Conservation (phyloP, 129 eudicot species). For the Tagetes patula region DNA sequence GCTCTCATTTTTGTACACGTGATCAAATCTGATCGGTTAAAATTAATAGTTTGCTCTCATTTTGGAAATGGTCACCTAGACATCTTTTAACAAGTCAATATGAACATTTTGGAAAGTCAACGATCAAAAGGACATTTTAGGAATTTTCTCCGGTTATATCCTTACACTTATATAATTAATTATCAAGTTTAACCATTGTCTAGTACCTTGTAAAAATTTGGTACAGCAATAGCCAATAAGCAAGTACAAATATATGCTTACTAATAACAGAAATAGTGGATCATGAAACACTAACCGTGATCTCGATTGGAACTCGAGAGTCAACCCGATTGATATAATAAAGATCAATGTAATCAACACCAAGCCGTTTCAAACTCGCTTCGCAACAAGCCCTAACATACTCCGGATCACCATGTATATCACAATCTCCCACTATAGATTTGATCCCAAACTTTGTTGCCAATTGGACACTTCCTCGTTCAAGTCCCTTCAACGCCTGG, state of each 20-base stretch:
- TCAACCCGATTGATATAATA: conserved; percentile 42
- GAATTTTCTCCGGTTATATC: too few species aligned
- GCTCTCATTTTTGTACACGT: too few species aligned
- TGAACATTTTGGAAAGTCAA: too few species aligned
- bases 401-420: conserved; percentile 40
- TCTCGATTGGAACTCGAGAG: conserved; percentile 43
- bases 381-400: conserved; percentile 44
- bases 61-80: too few species aligned
- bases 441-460: conserved; percentile 41
- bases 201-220: too few species aligned
- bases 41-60: too few species aligned
- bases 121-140: too few species aligned
- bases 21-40: too few species aligned
- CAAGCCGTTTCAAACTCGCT: conserved; percentile 48
- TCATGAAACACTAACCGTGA: conserved; percentile 31
- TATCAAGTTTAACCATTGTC: too few species aligned
- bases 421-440: conserved; percentile 24
- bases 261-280: background rate
- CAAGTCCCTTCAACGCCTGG: conserved; percentile 38
- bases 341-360: conserved; percentile 45
- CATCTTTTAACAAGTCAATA: too few species aligned
- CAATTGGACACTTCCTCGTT: conserved; percentile 32
- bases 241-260: background rate
- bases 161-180: too few species aligned
- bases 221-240: background rate